Evolutionary conservation across 306 rosid genomes (phyloP).

Genomic region (Inga leiocalycina): DNA sequence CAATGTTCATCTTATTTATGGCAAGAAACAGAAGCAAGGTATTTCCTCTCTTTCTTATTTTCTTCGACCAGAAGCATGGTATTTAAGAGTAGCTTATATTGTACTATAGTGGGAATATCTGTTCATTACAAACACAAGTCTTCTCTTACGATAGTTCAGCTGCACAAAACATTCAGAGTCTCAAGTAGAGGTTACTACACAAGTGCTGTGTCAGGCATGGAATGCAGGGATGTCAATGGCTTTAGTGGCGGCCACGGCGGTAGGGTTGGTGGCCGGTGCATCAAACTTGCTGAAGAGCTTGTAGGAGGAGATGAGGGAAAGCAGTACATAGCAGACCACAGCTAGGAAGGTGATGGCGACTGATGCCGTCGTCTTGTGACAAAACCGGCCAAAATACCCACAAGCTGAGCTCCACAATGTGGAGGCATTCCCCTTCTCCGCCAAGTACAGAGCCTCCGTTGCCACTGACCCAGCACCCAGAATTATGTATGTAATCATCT

Average conservation of each 20-base stretch:
- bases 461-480: conserved; percentile 75
- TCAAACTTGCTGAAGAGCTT: conserved; percentile 73
- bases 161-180: background rate
- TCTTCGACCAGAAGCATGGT: background rate
- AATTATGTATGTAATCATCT: conserved; percentile 71
- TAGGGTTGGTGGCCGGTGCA: conserved; percentile 47
- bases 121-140: background rate
- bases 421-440: conserved; percentile 62
- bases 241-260: conserved; percentile 22
- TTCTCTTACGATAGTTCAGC: background rate
- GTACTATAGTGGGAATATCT: background rate
- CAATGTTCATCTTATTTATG: background rate
- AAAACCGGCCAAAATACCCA: conserved; percentile 61
- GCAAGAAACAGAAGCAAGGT: background rate
- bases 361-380: conserved; percentile 65
- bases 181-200: background rate
- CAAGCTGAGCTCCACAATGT: conserved; percentile 77
- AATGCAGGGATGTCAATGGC: conserved; percentile 48
- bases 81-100: background rate
- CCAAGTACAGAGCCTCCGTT: conserved; percentile 69
- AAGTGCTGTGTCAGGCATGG: conserved; percentile 35
- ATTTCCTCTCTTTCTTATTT: background rate
- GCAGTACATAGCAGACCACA: conserved; percentile 56
- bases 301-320: conserved; percentile 79
- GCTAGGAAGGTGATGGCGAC: conserved; percentile 59